A percentile compares a stretch with the other conserved stretches of the same genome.
phyloP scores from a whole-genome alignment of 164 flowering plant genomes.

The Piper longum region DNA sequence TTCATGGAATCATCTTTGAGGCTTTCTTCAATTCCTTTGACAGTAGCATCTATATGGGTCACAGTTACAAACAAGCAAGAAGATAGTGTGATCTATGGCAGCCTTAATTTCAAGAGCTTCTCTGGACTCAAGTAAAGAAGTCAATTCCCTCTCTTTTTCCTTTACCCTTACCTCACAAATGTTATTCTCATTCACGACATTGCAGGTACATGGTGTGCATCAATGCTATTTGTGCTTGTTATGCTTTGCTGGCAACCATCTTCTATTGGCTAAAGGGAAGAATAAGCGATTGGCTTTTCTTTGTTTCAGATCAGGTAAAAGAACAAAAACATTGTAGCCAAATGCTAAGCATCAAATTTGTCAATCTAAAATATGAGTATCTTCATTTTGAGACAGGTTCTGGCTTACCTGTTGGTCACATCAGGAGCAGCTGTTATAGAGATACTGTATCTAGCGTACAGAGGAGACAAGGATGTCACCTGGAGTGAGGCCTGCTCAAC shows the following conservation, averaged over 20 bases:
- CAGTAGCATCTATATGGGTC: constrained; percentile 58
- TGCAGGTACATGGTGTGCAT: constrained; percentile 64
- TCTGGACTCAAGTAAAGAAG: neutral
- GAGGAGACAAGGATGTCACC: constrained; percentile 53
- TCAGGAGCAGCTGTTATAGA: constrained; percentile 52
- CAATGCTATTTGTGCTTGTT: constrained; percentile 51
- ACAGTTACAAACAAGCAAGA: constrained; percentile 50
- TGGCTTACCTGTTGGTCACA: constrained; percentile 69
- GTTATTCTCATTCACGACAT: neutral
- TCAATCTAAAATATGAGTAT: neutral
- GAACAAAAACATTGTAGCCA: neutral
- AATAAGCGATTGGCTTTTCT: constrained; percentile 69
- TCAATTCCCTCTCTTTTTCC: neutral
- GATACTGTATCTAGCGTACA: constrained; percentile 45
- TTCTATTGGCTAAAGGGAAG: constrained; percentile 44
- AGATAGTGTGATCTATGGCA: constrained; percentile 42
- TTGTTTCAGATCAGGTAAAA: constrained; percentile 76
- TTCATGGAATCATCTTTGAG: constrained; percentile 47
- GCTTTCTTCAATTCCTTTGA: constrained; percentile 49
- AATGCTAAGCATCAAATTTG: neutral
- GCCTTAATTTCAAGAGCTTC: constrained; percentile 26
- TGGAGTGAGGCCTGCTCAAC: constrained; percentile 88
- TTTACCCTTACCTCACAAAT: neutral
- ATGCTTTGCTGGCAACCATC: constrained; percentile 44
- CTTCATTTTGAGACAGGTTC: constrained; percentile 29